Evolutionary conservation across 768 basidiomycete genomes (phyloP), one percentile per base, ranked within the genome.

Genomic region (Rhodotorula paludigena): DNA sequence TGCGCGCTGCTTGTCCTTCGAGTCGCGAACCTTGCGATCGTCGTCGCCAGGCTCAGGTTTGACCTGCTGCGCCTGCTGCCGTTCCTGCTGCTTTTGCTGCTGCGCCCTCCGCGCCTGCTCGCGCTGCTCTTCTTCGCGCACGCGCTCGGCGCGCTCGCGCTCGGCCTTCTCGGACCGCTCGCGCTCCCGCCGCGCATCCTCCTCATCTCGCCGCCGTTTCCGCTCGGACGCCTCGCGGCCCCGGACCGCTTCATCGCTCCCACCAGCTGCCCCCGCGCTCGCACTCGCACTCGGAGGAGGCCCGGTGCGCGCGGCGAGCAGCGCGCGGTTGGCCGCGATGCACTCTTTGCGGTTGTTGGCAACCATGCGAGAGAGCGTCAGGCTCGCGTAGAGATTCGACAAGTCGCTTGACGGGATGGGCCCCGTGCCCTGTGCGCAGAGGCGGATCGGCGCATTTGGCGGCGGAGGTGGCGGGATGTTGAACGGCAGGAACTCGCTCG

Each of bases 201-300:
- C n/a, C n/a, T n/a, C n/a, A n/a, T n/a, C n/a, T n/a, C n/a, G n/a
- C n/a, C n/a, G n/a, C 33, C 47, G 49, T 61, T 51, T 51, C 53
- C 62, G 28, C 32, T 68, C 67, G 10, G 42, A 30, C 32, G 56
- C 57, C 35, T 48, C 45, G 33, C n/a, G n/a, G n/a, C n/a, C n/a
- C n/a, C n/a, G n/a, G n/a, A n/a, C n/a, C n/a, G n/a, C n/a, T n/a
- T n/a, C n/a, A n/a, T n/a, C n/a, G n/a, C n/a, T n/a, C n/a, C n/a
- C n/a, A n/a, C n/a, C n/a, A n/a, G n/a, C n/a, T n/a, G n/a, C n/a
- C n/a, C n/a, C n/a, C 47, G n/a, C 69, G 60, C 60, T 66, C 39
- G 81, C 83, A 30, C 82, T 87, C 15, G 78, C 87, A 35, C 33
- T 65, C 64, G 30, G 62, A 59, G 1, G 38, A 36, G 25, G 45